phyloP scores from a whole-genome alignment of 768 basidiomycete genomes.

The Zangia roseola region DNA sequence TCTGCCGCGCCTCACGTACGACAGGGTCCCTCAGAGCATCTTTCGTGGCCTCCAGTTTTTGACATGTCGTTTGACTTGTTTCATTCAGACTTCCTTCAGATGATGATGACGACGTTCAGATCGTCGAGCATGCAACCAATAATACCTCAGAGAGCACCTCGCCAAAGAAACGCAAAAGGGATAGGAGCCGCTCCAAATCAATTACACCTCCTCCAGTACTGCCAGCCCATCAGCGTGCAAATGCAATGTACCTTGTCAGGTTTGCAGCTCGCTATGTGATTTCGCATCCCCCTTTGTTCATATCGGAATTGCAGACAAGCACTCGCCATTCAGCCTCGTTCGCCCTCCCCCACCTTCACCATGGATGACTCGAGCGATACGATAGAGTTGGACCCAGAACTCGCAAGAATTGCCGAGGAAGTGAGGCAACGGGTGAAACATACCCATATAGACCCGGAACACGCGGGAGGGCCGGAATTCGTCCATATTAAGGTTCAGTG shows the following conservation, averaged over 20 bases:
- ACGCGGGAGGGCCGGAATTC: constrained; percentile 32
- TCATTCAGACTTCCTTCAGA: constrained; percentile 34
- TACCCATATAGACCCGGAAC: constrained; percentile 23
- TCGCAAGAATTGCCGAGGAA: constrained; percentile 52
- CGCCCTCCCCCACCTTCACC: constrained; percentile 46
- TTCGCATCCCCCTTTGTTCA: constrained; percentile 2
- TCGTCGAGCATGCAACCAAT: constrained; percentile 35
- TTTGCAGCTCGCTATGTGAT: constrained; percentile 28
- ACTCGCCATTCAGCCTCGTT: constrained; percentile 39
- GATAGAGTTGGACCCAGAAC: constrained; percentile 58
- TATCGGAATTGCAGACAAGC: constrained; percentile 40
- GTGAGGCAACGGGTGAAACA: constrained; percentile 32
- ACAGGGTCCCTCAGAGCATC: constrained; percentile 9
- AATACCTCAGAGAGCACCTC: constrained; percentile 7
- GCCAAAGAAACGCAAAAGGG: constrained; percentile 44
- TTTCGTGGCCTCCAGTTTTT: constrained; percentile 13
- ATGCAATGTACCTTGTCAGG: constrained; percentile 62
- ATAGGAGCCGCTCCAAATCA: constrained; percentile 64
- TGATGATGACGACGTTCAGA: constrained; percentile 48
- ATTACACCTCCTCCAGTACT: constrained; percentile 75
- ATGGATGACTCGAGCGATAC: constrained; percentile 48
- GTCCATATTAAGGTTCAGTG: constrained; percentile 60
- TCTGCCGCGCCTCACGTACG: background rate
- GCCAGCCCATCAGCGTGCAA: constrained; percentile 50
- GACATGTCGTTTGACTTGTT: constrained; percentile 9